These are phyloP conservation scores for Macadamia tetraphylla DNA, from an alignment of 164 flowering plant species.

Conservation along the genomic window DNA sequence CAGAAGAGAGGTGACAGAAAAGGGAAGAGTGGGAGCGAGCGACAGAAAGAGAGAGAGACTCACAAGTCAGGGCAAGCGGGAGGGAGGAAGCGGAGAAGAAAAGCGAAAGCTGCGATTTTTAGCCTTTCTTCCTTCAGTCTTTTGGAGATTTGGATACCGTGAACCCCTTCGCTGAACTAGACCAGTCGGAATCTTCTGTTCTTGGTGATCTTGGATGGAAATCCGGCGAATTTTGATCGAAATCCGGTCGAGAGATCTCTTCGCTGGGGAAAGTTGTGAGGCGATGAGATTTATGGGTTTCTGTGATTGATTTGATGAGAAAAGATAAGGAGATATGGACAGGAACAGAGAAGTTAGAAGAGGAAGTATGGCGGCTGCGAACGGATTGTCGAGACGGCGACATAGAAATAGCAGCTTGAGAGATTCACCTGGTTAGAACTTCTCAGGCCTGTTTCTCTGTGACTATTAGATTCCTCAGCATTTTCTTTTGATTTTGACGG, in stretches of 20 bases:
- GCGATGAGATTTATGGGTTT: not conserved
- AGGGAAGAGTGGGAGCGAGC: not conserved
- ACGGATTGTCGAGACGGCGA: slow-evolving; percentile 67
- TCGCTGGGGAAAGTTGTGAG: not conserved
- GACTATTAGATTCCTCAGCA: not conserved
- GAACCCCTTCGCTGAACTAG: not conserved
- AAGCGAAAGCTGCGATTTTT: not conserved
- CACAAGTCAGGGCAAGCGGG: slow-evolving; percentile 15
- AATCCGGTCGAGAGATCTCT: slow-evolving; percentile 2
- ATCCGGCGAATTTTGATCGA: slow-evolving; percentile 10
- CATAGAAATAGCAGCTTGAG: slow-evolving; percentile 62
- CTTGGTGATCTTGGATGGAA: not conserved
- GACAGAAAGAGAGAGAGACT: not conserved
- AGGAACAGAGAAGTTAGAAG: slow-evolving; percentile 78
- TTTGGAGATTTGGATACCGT: not conserved
- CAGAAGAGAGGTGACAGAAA: slow-evolving; percentile 17
- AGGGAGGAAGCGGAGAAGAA: slow-evolving; percentile 6
- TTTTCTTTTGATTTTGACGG: not conserved
- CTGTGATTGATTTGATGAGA: slow-evolving; percentile 16
- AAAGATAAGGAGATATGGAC: slow-evolving; percentile 41
- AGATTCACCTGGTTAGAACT: slow-evolving; percentile 75
- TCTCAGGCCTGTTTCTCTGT: slow-evolving; percentile 27
- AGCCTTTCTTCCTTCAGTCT: not conserved
- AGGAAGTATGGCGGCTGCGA: slow-evolving; percentile 45
- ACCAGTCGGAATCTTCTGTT: not conserved